Base-by-base conservation (phyloP, 345 rosid genomes). In the Stellera chamaejasme region DNA sequence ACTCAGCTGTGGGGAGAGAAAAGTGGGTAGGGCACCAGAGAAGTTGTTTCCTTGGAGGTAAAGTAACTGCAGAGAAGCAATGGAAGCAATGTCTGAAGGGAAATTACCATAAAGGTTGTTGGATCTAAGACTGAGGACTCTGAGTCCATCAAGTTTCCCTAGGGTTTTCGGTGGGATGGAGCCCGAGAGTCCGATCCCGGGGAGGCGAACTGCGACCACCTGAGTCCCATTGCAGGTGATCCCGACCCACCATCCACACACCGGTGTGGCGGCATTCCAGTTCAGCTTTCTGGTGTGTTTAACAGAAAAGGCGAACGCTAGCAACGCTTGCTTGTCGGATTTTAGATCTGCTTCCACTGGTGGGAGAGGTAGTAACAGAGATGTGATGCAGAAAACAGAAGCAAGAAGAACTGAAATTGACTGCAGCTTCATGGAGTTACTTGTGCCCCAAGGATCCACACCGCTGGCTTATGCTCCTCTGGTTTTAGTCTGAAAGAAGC, bases 11-110 rank as follows among this genome's bases (percentile, higher is more conserved):
- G 67, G 15, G 44, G 90, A 77, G 50, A 77, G 52, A 36, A 61
- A 26, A 25, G 48, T 28, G 19, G 84, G 80, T 32, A 85, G 27
- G 43, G 55, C 25, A 39, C 94, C 88, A 0, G 85, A 76, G 59
- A 89, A 83, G 66, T 72, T 76, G 63, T 89, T 89, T 28, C 70
- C 69, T 52, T 89, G 95, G 48, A 89, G 91, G 63, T 73, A 82
- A 6, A 89, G 65, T 63, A 50, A 58, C 5, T 56, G 72, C 41
- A 89, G 89, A 26, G 82, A 71, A 59, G 87, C 72, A 43, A 89
- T 66, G 26, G 88, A 76, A 45, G 79, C 58, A 13, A 89, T 62
- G 70, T 77, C 91, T 45, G 81, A 68, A 73, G 97, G 91, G 28
- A 89, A 61, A 52, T 43, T 15, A 55, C 97, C 97, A 45, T 45